Evolutionary conservation across 805 yeast species (phyloP), one percentile per base, ranked within the genome.

Genomic region (Clavispora vitiphila): DNA sequence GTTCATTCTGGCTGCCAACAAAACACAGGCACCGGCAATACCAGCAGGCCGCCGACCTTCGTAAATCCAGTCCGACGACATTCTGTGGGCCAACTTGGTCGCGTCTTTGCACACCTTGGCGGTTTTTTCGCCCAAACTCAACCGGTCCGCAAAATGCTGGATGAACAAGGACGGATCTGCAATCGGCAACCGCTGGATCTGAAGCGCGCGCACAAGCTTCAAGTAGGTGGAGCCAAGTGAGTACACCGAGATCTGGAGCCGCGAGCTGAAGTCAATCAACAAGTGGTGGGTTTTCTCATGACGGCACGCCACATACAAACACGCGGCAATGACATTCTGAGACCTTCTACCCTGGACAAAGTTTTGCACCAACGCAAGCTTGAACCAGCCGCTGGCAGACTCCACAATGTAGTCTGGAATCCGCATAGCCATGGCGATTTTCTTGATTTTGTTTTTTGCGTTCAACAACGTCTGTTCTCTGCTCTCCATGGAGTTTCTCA

Each of bases 1-100:
- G 64, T 93, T 93, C 98, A 93, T 95, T 63, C 99, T 76, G 2
- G 97, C 93, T 0, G 99, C 99, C 38, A 93, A 66, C 35, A 95
- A 60, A 2, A 93, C 71, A 63, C 97, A 89, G 0, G 99, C 99
- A 18, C 98, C 99, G 0, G 99, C 99, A 40, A 93, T 80, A 55
- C 99, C 99, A 0, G 99, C 98, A 0, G 99, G 99, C 48, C 98
- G 74, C 58, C 99, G 77, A 20, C 99, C 99, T 64, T 88, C 95
- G 59, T 83, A 86, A 51, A 93, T 85, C 97, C 98, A 93, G 57
- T 93, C 98, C 34, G 80, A 78, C 11, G 90, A 74, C 99, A 93
- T 93, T 51, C 96, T 73, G 57, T 80, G 86, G 0, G 96, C 96
- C 18, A 93, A 65, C 53, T 81, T 78, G 6, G 82, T 81, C 0